These are phyloP conservation scores for Aspergillus leporis DNA, from an alignment of 495 filamentous ascomycete genomes.

Conservation along the genomic window DNA sequence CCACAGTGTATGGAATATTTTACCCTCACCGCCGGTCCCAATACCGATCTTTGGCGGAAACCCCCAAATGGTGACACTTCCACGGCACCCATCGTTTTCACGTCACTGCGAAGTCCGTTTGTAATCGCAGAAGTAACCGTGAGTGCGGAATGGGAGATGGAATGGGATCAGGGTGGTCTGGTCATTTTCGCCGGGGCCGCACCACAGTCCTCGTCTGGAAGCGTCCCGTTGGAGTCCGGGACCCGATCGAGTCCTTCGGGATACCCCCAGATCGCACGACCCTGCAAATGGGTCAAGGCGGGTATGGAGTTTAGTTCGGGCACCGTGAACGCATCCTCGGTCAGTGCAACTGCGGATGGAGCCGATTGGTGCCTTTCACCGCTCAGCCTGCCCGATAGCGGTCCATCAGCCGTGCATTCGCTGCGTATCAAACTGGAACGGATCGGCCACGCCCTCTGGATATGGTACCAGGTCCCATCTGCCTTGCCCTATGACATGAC, in stretches of 20 bases:
- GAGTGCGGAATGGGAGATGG: slow-evolving; percentile 58
- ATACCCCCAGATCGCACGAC: slow-evolving; percentile 13
- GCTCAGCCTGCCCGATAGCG: slow-evolving; percentile 28
- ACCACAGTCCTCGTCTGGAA: slow-evolving; percentile 44
- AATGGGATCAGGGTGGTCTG: slow-evolving; percentile 69
- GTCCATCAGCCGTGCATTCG: slow-evolving; percentile 34
- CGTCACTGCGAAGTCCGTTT: slow-evolving; percentile 53
- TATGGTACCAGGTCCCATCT: slow-evolving; percentile 55
- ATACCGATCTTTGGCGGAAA: slow-evolving; percentile 56
- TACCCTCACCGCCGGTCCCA: slow-evolving; percentile 54
- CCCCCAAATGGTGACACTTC: slow-evolving; percentile 55
- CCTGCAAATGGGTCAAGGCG: slow-evolving; percentile 61
- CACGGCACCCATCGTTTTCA: slow-evolving; percentile 59
- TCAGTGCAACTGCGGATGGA: slow-evolving; percentile 56
- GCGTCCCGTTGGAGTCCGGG: slow-evolving; percentile 10
- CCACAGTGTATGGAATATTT: slow-evolving; percentile 60
- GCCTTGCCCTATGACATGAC: slow-evolving; percentile 34
- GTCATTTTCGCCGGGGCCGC: slow-evolving; percentile 76
- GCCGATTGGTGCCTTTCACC: slow-evolving; percentile 58
- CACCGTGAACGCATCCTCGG: slow-evolving; percentile 53
- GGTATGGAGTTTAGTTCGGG: slow-evolving; percentile 57
- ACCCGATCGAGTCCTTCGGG: slow-evolving; percentile 17
- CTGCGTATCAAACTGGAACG: slow-evolving; percentile 60
- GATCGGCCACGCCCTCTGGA: slow-evolving; percentile 56
- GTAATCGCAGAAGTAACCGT: slow-evolving; percentile 60